These are phyloP conservation scores for Hypoxylon rubiginosum DNA, from an alignment of 2,329 filamentous ascomycete genomes.

Conservation along the genomic window DNA sequence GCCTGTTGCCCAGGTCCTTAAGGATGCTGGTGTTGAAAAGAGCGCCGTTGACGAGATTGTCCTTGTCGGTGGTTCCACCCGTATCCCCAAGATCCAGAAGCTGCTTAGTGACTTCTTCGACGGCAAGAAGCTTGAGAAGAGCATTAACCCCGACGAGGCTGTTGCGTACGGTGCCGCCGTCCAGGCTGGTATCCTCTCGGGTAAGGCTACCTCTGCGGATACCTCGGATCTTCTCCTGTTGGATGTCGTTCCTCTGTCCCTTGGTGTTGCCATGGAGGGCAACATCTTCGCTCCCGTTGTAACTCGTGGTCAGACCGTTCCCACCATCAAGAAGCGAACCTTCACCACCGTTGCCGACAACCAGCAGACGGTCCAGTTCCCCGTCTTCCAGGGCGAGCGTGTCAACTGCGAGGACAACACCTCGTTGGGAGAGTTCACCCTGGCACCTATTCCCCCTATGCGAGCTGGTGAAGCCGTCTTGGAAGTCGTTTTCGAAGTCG, in stretches of 20 bases:
- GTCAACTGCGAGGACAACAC: slow-evolving; percentile 99
- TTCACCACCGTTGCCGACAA: slow-evolving; percentile 88
- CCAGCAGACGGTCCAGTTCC: slow-evolving; percentile 90
- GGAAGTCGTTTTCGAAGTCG: slow-evolving; percentile 98
- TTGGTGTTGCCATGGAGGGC: slow-evolving; percentile 99
- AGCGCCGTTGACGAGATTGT: slow-evolving; percentile 96
- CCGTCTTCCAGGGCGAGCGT: slow-evolving; percentile 95
- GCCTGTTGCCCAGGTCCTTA: slow-evolving; percentile 95
- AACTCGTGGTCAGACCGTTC: slow-evolving; percentile 80
- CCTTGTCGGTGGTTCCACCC: slow-evolving; percentile 97
- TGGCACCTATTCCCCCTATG: slow-evolving; percentile 89
- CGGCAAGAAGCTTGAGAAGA: slow-evolving; percentile 99
- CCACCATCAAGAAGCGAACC: slow-evolving; percentile 83
- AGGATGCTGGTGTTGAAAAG: slow-evolving; percentile 92
- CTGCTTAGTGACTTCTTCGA: slow-evolving; percentile 99
- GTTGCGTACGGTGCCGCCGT: slow-evolving; percentile 99
- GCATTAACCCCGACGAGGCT: slow-evolving; percentile 99
- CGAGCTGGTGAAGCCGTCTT: slow-evolving; percentile 95
- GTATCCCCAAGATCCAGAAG: slow-evolving; percentile 99
- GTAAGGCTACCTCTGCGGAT: slow-evolving; percentile 96
- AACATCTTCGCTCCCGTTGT: slow-evolving; percentile 99
- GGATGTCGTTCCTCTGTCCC: slow-evolving; percentile 94
- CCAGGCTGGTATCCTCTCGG: slow-evolving; percentile 98
- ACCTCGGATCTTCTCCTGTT: slow-evolving; percentile 94
- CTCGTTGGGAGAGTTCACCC: slow-evolving; percentile 95